Evolutionary conservation across 768 basidiomycete species (phyloP), one percentile per base, ranked within the genome.

Genomic region (Ramaria rubella): DNA sequence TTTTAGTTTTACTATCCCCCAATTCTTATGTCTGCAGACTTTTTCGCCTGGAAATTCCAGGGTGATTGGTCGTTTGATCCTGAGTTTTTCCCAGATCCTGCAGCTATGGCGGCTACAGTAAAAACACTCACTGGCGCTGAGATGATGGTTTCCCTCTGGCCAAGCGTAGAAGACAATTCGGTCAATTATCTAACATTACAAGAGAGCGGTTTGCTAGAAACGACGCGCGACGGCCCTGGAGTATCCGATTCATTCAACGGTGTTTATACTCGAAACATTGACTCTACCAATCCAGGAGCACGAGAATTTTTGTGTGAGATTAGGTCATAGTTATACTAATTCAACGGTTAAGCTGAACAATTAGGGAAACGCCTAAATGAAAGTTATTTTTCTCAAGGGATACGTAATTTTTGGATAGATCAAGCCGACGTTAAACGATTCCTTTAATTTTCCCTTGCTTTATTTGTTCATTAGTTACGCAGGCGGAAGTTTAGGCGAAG

Each of bases 81-180:
- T 5, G 61, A 67, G 42, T 70, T 68, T 48, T 72, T 65, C 63
- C 71, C 71, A 2, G 69, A 71, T 57, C 70, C 69, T 43, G 65
- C 65, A 9, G 60, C 34, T 19, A 72, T 72, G 71, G 68, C 69
- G 8, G 63, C 67, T 19, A 58, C 66, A 50, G 71, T 71, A 30
- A 72, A 71, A 52, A 60, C 58, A 5, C 63, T 71, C 30, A 72
- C 71, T 9, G 71, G 71, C 1, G 71, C 71, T 9, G 70, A 72
- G 56, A 66, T 72, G 66, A 72, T 72, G 71, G 71, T 71, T 7
- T 72, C 71, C 8, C 61, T 72, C 31, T 72, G 71, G 71, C 71
- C 71, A 2, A 71, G 70, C 49, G 69, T 72, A 21, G 71, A 72
- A 58, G 71, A 71, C 53, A 55, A 68, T n/a, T 72, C 71, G 3